phyloP scores from a whole-genome alignment of 2,329 filamentous ascomycete genomes.

The Nannizzia gypsea region DNA sequence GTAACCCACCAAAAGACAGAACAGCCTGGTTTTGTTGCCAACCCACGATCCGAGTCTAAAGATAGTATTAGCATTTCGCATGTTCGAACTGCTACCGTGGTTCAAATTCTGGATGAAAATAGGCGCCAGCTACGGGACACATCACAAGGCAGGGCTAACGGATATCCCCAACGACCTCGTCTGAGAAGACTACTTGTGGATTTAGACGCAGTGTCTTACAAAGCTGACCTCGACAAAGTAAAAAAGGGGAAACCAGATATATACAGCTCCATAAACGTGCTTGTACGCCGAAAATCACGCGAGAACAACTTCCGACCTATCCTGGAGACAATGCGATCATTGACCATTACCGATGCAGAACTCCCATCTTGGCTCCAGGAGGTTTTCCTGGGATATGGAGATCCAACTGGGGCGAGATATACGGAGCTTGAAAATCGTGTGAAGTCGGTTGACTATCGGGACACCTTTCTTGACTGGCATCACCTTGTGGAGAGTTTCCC shows the following conservation, averaged over 20 bases:
- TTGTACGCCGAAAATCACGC: slow-evolving; percentile 68
- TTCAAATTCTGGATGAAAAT: slow-evolving; percentile 77
- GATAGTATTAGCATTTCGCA: slow-evolving; percentile 45
- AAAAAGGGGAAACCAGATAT: slow-evolving; percentile 60
- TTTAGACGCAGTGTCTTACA: slow-evolving; percentile 67
- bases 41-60: slow-evolving; percentile 31
- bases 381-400: slow-evolving; percentile 93
- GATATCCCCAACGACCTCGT: slow-evolving; percentile 46
- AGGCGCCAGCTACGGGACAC: slow-evolving; percentile 58
- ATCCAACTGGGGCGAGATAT: slow-evolving; percentile 78
- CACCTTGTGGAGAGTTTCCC: slow-evolving; percentile 83
- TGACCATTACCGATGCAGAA: slow-evolving; percentile 73
- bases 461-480: slow-evolving; percentile 92
- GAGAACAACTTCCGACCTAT: slow-evolving; percentile 98
- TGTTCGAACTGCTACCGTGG: slow-evolving; percentile 71
- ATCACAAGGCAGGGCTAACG: slow-evolving; percentile 46
- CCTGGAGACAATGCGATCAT: slow-evolving; percentile 75
- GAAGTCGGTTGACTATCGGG: slow-evolving; percentile 72
- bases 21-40: slow-evolving; percentile 14
- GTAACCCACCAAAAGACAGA: slow-evolving; percentile 48
- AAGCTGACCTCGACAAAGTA: slow-evolving; percentile 57
- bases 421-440: slow-evolving; percentile 68
- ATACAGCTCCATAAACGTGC: slow-evolving; percentile 73
- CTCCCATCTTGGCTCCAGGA: slow-evolving; percentile 89
- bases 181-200: slow-evolving; percentile 64